Conservation (phyloP, 805 yeast genomes). For the Cyberlindnera misumaiensis region DNA sequence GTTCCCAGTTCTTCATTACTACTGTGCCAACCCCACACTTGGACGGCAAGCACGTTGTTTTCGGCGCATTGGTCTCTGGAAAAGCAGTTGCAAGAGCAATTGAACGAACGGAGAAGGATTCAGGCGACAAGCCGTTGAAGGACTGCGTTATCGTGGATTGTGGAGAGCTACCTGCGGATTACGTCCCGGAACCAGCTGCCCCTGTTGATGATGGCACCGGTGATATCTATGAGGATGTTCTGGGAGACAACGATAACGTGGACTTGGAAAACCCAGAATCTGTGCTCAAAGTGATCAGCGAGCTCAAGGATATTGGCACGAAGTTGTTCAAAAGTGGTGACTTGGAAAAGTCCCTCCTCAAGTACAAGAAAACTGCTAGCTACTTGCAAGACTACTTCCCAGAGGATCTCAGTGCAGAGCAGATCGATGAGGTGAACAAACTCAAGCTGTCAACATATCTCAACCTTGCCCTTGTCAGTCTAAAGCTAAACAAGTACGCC, state of each 20-base stretch:
- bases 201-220: constrained; percentile 74
- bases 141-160: constrained; percentile 71
- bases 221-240: constrained; percentile 68
- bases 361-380: constrained; percentile 66
- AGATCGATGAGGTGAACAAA: constrained; percentile 40
- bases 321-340: constrained; percentile 62
- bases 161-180: constrained; percentile 68
- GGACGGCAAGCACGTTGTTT: constrained; percentile 94
- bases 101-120: constrained; percentile 63
- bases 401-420: constrained; percentile 52
- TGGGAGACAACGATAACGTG: constrained; percentile 67
- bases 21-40: constrained; percentile 91
- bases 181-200: constrained; percentile 35
- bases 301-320: constrained; percentile 75
- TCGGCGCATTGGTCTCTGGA: constrained; percentile 82
- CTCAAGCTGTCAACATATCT: constrained; percentile 59
- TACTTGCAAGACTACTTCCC: constrained; percentile 73
- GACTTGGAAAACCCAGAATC: constrained; percentile 53
- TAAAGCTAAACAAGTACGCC: constrained; percentile 52
- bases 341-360: constrained; percentile 46
- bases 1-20: constrained; percentile 92
- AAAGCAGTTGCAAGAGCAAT: constrained; percentile 72
- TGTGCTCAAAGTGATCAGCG: constrained; percentile 58
- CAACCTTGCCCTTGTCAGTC: constrained; percentile 68
- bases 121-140: constrained; percentile 61